Conservation (phyloP, 306 rosid genomes). For the Acacia acuminata region DNA sequence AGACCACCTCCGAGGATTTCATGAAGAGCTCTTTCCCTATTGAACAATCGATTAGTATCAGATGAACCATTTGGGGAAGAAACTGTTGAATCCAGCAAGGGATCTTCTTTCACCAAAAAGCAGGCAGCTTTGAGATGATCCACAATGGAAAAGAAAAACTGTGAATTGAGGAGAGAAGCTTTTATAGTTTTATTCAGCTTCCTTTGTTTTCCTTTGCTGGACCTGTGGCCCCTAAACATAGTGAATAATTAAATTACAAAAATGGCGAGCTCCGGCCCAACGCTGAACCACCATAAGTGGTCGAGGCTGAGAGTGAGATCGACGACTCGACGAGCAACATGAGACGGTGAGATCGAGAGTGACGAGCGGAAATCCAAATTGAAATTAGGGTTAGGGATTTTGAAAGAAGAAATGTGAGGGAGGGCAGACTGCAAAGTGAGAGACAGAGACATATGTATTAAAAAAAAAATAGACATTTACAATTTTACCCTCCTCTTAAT, state of each 20-base stretch:
- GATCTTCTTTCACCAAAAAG: slow-evolving; percentile 10
- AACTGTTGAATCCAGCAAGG: slow-evolving; percentile 40
- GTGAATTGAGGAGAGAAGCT: slow-evolving; percentile 18
- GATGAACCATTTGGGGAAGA: slow-evolving; percentile 61
- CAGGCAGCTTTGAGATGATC: slow-evolving; percentile 39
- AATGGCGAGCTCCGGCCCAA: not conserved
- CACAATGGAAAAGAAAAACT: slow-evolving; percentile 29
- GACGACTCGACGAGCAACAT: too few species aligned
- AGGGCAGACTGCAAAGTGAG: too few species aligned
- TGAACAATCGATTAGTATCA: slow-evolving; percentile 64
- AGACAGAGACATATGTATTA: too few species aligned
- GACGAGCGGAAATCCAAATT: too few species aligned
- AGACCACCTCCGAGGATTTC: slow-evolving; percentile 83
- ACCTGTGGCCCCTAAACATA: not conserved
- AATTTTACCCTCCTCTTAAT: too few species aligned
- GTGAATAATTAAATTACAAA: not conserved
- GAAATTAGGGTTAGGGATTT: too few species aligned
- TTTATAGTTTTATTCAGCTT: slow-evolving; percentile 3
- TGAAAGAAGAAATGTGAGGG: too few species aligned
- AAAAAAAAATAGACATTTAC: too few species aligned
- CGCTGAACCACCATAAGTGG: too few species aligned
- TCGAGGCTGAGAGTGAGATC: too few species aligned
- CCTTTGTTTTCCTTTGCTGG: not conserved
- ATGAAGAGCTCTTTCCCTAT: slow-evolving; percentile 67
- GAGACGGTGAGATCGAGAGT: too few species aligned